These are phyloP conservation scores for Aureobasidium lini DNA, from an alignment of 2,329 filamentous ascomycete species.

Conservation along the genomic window DNA sequence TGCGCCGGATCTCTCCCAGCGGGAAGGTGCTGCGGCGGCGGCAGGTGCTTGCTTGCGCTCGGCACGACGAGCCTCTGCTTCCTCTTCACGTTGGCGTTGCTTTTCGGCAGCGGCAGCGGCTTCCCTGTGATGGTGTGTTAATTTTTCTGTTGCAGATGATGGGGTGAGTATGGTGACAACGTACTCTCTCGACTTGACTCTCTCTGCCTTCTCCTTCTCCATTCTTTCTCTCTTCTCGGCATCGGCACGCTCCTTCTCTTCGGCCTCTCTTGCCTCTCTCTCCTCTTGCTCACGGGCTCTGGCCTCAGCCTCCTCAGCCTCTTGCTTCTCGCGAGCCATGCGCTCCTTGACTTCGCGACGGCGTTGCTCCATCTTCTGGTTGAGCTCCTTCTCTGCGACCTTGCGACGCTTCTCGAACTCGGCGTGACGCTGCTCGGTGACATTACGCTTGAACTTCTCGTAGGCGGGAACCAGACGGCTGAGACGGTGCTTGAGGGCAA, in stretches of 20 bases:
- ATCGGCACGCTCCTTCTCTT: constrained; percentile 71
- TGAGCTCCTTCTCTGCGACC: constrained; percentile 84
- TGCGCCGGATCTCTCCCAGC: constrained; percentile 31
- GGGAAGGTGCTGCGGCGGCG: constrained; percentile 31
- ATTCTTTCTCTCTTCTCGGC: constrained; percentile 71
- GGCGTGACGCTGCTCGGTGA: constrained; percentile 81
- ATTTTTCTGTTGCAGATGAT: constrained; percentile 14
- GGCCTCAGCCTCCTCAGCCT: constrained; percentile 77
- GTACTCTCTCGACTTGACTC: constrained; percentile 53
- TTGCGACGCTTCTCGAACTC: constrained; percentile 94
- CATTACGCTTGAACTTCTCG: constrained; percentile 71
- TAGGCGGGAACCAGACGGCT: constrained; percentile 77
- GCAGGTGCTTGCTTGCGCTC: constrained; percentile 45
- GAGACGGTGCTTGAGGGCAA: constrained; percentile 89
- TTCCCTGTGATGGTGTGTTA: constrained; percentile 42
- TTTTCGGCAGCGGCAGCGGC: constrained; percentile 54
- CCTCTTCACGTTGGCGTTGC: constrained; percentile 79
- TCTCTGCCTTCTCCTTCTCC: constrained; percentile 59
- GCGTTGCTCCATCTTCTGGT: constrained; percentile 81
- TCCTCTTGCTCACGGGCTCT: constrained; percentile 78
- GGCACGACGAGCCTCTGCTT: constrained; percentile 69
- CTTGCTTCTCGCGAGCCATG: constrained; percentile 72
- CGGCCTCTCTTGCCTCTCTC: constrained; percentile 69
- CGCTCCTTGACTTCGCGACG: constrained; percentile 83
- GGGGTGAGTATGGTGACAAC: constrained; percentile 25